Base-by-base conservation (phyloP, 208 protist genomes). In the Naegleria lovaniensis region DNA sequence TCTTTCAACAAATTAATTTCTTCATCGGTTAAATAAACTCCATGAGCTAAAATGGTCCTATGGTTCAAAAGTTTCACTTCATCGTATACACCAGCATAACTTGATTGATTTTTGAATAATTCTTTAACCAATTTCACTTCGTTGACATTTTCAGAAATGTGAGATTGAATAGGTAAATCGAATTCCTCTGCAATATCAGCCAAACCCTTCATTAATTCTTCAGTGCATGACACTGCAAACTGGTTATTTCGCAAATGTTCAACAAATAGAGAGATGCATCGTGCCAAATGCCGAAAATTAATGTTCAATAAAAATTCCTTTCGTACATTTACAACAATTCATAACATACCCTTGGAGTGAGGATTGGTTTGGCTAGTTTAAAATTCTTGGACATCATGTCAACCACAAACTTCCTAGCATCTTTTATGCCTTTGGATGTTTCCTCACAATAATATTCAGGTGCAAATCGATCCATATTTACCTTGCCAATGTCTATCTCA, bases 161-260 rank as follows among this genome's bases (percentile, higher is more conserved):
- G 96, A 48, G 95, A 96, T 95, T 96, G 98, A 93, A 98, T 94
- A 95, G 92, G 95, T 93, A 91, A 93, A 94, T 93, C 96, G 91
- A 97, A 94, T 92, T 95, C 95, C 40, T 93, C 89, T 0, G 91
- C 95, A 5, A 98, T 91, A 75, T 94, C 91, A 48, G 95, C 95
- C 0, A 98, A 93, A 5, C 95, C 95, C 39, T 92, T 85, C 75
- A 99, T 93, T 7, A 98, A 92, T 91, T 95, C 94, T 40, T 93
- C 83, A 19, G 92, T 95, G 94, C 97, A 98, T 29, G 97, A 96
- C 29, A 97, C 97, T 87, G 97, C 96, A 93, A 99, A 99, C 67
- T 79, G 9, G 25, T 79, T 75, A 7, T 48, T 48, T 7, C 43
- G 7, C n/a, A n/a, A n/a, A n/a, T n/a, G n/a, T n/a, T n/a, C n/a